Base-by-base conservation (phyloP, 768 basidiomycete species). In the Pleurotus tuber-regium region DNA sequence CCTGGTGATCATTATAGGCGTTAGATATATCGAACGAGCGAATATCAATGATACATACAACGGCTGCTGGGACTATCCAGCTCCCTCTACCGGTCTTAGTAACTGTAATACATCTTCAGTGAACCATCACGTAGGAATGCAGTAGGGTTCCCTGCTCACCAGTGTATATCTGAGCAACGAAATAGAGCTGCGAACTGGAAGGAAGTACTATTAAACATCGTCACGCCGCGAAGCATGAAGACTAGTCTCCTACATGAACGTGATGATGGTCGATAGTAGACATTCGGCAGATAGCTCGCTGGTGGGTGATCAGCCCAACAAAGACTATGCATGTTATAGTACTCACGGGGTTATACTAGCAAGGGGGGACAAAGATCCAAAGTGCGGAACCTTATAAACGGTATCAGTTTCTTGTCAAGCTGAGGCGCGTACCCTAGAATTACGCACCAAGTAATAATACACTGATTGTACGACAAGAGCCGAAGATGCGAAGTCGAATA, bases 261-360 rank as follows among this genome's bases (percentile, higher is more conserved):
- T 75, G 31, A 77, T 73, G 25, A 71, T 54, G 2, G 73, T 68
- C 1, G 74, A 70, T 11, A 74, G 56, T 14, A 77, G 61, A 47
- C 75, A 77, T 59, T 77, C 76, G 24, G 66, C 65, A 7, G 69
- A 67, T 8, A 75, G 57, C 54, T 68, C 71, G n/a, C 71, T 73
- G 50, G n/a, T n/a, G n/a, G n/a, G n/a, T n/a, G n/a, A n/a, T n/a
- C n/a, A n/a, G n/a, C n/a, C n/a, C n/a, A n/a, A n/a, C n/a, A n/a
- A n/a, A n/a, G n/a, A n/a, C n/a, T n/a, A n/a, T n/a, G n/a, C n/a
- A n/a, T n/a, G n/a, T n/a, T n/a, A n/a, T n/a, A n/a, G 18, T 10
- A 61, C 70, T 39, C 52, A 75, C 74, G 65, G 66, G 0, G 72
- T 76, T 6, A 75, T 63, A 12, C 64, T 65, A n/a, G 54, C 54